Evolutionary conservation across 805 yeast species (phyloP).

Genomic region (Yarrowia divulgata): DNA sequence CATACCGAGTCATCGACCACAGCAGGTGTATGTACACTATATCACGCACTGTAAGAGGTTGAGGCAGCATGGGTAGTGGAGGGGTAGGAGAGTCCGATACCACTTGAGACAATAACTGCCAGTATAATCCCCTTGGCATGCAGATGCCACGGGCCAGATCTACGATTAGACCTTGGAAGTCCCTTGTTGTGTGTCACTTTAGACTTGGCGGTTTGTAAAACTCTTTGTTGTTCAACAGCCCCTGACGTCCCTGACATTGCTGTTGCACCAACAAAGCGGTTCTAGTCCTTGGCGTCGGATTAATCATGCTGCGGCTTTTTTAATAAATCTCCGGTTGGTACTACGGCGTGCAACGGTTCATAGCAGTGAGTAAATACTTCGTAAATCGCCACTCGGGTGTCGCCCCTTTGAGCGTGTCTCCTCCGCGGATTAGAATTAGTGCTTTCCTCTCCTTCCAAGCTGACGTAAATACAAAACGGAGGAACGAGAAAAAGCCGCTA

Average conservation of each 20-base stretch:
- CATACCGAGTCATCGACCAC: no score
- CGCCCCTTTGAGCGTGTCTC: neutral
- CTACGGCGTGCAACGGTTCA: neutral
- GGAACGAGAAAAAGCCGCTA: constrained; percentile 26
- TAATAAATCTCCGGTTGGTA: neutral
- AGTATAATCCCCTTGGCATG: constrained; percentile 3
- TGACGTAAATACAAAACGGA: neutral
- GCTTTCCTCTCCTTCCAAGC: constrained; percentile 5
- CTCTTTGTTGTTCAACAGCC: constrained; percentile 8
- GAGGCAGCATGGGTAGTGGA: neutral
- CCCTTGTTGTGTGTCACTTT: constrained; percentile 32
- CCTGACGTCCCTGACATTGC: constrained; percentile 36
- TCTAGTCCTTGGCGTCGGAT: constrained; percentile 8
- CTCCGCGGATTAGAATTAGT: constrained; percentile 17
- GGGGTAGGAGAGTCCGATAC: neutral
- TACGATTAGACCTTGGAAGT: constrained; percentile 1
- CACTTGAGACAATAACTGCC: neutral
- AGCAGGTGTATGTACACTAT: no score
- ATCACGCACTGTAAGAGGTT: neutral
- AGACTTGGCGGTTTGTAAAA: neutral
- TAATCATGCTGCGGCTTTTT: neutral
- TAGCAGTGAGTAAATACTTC: neutral
- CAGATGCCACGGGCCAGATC: constrained; percentile 20
- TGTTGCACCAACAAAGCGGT: constrained; percentile 5
- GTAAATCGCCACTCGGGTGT: neutral